Evolutionary conservation across 306 rosid genomes (phyloP).

Genomic region (Rosa chinensis): DNA sequence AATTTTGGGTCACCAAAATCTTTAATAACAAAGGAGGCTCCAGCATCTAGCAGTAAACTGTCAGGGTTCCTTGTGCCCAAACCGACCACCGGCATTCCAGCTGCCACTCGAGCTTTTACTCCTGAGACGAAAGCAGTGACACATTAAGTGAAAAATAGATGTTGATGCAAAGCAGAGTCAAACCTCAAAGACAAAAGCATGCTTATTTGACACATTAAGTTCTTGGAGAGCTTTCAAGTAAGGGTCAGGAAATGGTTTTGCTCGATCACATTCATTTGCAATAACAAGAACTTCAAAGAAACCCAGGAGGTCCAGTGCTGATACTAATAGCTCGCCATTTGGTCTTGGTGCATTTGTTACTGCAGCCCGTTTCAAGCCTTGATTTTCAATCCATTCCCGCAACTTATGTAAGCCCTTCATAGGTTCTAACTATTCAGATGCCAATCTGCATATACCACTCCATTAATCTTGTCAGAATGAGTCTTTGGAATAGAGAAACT

Average conservation of each 20-base stretch:
- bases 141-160: neutral
- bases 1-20: conserved; percentile 38
- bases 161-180: neutral
- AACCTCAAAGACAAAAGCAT: conserved; percentile 43
- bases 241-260: conserved; percentile 50
- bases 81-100: conserved; percentile 48
- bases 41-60: conserved; percentile 24
- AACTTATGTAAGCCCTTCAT: conserved; percentile 33
- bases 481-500: neutral
- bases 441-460: conserved; percentile 30
- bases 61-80: conserved; percentile 41
- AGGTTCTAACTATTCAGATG: conserved; percentile 33
- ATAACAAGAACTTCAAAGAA: no score
- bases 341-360: no score
- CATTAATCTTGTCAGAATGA: neutral
- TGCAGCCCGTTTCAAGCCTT: no score
- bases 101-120: conserved; percentile 44
- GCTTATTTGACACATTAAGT: conserved; percentile 33
- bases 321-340: no score
- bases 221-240: conserved; percentile 43
- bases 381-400: conserved; percentile 41
- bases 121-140: conserved; percentile 32
- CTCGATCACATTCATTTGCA: conserved; percentile 42
- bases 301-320: no score
- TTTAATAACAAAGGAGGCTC: conserved; percentile 34